A percentile compares a stretch with the other conserved stretches of the same genome.
These are phyloP conservation scores for Fusarium sp. DNA, from an alignment of 2,329 filamentous ascomycete species.

Conservation along the genomic window DNA sequence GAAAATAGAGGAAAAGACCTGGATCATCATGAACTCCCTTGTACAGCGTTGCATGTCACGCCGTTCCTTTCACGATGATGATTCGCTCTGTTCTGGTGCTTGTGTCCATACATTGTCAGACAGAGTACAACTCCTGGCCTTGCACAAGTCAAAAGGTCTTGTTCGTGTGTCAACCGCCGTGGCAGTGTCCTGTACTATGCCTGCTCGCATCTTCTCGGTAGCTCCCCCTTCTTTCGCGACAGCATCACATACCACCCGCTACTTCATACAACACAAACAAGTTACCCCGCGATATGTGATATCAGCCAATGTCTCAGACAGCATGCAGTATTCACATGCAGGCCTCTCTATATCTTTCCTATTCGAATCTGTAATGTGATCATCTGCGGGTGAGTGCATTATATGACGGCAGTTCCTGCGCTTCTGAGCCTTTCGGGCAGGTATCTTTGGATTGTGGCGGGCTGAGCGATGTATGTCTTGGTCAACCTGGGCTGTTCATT, in stretches of 20 bases:
- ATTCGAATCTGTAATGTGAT: background rate
- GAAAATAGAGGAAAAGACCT: slow-evolving; percentile 15
- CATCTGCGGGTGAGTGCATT: background rate
- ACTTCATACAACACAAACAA: background rate
- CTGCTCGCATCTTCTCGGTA: background rate
- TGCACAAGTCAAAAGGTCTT: too few species aligned
- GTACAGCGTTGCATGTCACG: slow-evolving; percentile 4
- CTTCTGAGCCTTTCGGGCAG: background rate
- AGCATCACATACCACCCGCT: background rate
- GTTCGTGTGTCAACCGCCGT: rapidly evolving
- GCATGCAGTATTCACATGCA: background rate
- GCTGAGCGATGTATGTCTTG: background rate
- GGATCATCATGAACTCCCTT: background rate
- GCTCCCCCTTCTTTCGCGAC: background rate
- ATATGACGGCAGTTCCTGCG: background rate
- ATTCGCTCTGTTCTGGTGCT: slow-evolving; percentile 15
- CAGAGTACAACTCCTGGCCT: rapidly evolving
- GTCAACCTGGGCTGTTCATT: background rate
- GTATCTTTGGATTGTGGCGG: background rate
- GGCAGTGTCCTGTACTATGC: background rate
- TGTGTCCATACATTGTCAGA: background rate
- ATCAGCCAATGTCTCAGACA: background rate
- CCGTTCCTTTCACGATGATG: background rate
- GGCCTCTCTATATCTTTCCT: too few species aligned
- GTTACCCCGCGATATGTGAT: background rate